Evolutionary conservation across 2,329 filamentous ascomycete species (phyloP).

Genomic region (Erysiphe neolycopersici): DNA sequence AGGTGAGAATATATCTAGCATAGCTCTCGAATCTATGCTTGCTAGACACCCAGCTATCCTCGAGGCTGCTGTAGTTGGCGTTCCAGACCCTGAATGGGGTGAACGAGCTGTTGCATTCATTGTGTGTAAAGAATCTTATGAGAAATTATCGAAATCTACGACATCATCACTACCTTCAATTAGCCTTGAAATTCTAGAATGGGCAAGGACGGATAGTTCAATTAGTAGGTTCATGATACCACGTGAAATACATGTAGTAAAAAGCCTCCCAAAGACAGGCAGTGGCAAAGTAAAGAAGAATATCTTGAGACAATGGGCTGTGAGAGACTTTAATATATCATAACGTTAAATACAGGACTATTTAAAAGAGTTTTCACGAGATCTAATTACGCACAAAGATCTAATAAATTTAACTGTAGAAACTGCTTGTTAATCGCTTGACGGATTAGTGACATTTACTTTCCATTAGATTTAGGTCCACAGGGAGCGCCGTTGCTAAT

Average conservation of each 20-base stretch:
- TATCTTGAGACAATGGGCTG: constrained; percentile 36
- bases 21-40: constrained; percentile 75
- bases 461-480: too few species aligned
- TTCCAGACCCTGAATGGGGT: constrained; percentile 77
- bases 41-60: constrained; percentile 69
- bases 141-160: constrained; percentile 1
- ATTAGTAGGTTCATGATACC: constrained; percentile 85
- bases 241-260: constrained; percentile 47
- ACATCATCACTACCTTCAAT: constrained; percentile 16
- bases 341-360: too few species aligned
- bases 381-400: too few species aligned
- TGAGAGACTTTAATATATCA: constrained; percentile 3
- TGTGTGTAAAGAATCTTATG: constrained; percentile 45
- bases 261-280: constrained; percentile 81
- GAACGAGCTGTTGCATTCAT: constrained; percentile 89
- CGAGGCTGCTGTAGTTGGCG: constrained; percentile 73
- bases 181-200: constrained; percentile 49
- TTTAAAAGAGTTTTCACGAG: too few species aligned
- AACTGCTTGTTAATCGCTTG: too few species aligned
- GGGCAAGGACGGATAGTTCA: constrained; percentile 54
- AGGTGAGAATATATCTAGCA: constrained; percentile 88
- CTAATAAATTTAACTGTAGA: too few species aligned
- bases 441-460: too few species aligned
- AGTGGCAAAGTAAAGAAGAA: constrained; percentile 97
- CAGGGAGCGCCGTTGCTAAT: too few species aligned